A percentile compares a stretch with the other conserved stretches of the same genome.
Conservation (phyloP, 495 filamentous ascomycete species). For the Trichoderma erinaceum region DNA sequence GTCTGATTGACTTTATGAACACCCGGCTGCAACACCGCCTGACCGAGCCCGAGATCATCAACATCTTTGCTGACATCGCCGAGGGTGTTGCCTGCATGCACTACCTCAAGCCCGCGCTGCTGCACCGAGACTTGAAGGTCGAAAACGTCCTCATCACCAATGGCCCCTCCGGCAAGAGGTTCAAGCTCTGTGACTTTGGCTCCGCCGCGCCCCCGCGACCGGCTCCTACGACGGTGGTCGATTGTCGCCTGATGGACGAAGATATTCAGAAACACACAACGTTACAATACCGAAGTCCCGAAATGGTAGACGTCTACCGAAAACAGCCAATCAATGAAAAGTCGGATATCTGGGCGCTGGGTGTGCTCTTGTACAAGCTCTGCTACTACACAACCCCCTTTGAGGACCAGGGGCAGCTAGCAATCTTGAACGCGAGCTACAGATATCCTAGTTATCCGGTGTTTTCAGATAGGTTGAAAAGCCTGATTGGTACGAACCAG, state of each 20-base stretch:
- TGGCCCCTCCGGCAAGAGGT: slow-evolving; percentile 51
- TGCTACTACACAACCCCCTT: slow-evolving; percentile 99
- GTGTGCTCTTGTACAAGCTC: slow-evolving; percentile 93
- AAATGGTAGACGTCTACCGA: slow-evolving; percentile 97
- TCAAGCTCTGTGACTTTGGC: slow-evolving; percentile 98
- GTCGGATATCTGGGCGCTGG: slow-evolving; percentile 96
- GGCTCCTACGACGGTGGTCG: slow-evolving; percentile 74
- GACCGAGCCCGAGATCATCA: slow-evolving; percentile 93
- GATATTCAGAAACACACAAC: slow-evolving; percentile 97
- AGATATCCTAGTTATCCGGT: slow-evolving; percentile 81
- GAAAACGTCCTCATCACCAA: slow-evolving; percentile 91
- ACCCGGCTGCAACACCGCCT: slow-evolving; percentile 91
- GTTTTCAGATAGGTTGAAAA: slow-evolving; percentile 87
- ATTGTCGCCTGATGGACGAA: slow-evolving; percentile 88
- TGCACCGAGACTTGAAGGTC: slow-evolving; percentile 95
- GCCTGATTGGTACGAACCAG: slow-evolving; percentile 69
- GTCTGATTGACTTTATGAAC: slow-evolving; percentile 99
- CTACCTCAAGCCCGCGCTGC: slow-evolving; percentile 87
- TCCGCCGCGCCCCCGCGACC: slow-evolving; percentile 79
- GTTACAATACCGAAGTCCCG: slow-evolving; percentile 92
- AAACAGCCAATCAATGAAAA: slow-evolving; percentile 98
- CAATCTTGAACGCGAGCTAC: slow-evolving; percentile 95
- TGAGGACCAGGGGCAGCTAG: slow-evolving; percentile 94
- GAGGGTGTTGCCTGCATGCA: slow-evolving; percentile 99
- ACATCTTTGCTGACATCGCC: slow-evolving; percentile 92